Conservation (phyloP, 208 protist genomes). For the Trypanosoma boissoni region DNA sequence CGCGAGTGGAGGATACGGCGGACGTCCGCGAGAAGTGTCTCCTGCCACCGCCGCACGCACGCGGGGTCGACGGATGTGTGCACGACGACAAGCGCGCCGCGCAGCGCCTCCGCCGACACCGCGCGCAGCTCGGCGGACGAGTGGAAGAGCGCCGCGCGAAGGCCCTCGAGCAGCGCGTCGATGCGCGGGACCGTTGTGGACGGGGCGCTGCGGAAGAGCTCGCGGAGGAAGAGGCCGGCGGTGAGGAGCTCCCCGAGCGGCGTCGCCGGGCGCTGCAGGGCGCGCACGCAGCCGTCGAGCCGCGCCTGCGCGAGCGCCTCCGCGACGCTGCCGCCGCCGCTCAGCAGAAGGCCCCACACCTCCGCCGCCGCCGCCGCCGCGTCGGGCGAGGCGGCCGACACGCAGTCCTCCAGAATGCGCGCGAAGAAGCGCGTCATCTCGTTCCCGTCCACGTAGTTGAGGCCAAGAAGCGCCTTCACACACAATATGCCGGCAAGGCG, state of each 20-base stretch:
- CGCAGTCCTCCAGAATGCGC: slow-evolving; percentile 53
- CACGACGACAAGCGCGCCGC: slow-evolving; percentile 50
- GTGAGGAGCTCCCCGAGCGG: slow-evolving; percentile 35
- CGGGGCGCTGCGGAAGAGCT: slow-evolving; percentile 71
- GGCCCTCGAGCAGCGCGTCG: slow-evolving; percentile 50
- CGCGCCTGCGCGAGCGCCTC: slow-evolving; percentile 68
- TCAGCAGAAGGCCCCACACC: slow-evolving; percentile 78
- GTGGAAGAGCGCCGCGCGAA: slow-evolving; percentile 56
- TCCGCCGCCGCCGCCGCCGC: slow-evolving; percentile 53
- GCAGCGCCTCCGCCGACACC: slow-evolving; percentile 44
- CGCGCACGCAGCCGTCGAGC: slow-evolving; percentile 48
- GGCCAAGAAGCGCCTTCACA: slow-evolving; percentile 56
- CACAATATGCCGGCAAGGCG: slow-evolving; percentile 64
- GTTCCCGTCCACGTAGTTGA: slow-evolving; percentile 81
- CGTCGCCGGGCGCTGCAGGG: slow-evolving; percentile 34
- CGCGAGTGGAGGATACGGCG: slow-evolving; percentile 39
- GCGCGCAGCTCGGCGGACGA: slow-evolving; percentile 35
- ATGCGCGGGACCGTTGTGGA: slow-evolving; percentile 50
- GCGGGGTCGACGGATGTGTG: slow-evolving; percentile 54
- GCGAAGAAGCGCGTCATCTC: slow-evolving; percentile 75
- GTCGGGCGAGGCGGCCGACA: slow-evolving; percentile 40
- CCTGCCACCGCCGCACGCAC: slow-evolving; percentile 59
- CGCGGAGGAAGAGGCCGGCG: slow-evolving; percentile 67
- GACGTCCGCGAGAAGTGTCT: slow-evolving; percentile 54
- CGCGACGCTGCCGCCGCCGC: slow-evolving; percentile 66